Evolutionary conservation across 257 asterid species (phyloP).

Genomic region (Anisodus tanguticus): DNA sequence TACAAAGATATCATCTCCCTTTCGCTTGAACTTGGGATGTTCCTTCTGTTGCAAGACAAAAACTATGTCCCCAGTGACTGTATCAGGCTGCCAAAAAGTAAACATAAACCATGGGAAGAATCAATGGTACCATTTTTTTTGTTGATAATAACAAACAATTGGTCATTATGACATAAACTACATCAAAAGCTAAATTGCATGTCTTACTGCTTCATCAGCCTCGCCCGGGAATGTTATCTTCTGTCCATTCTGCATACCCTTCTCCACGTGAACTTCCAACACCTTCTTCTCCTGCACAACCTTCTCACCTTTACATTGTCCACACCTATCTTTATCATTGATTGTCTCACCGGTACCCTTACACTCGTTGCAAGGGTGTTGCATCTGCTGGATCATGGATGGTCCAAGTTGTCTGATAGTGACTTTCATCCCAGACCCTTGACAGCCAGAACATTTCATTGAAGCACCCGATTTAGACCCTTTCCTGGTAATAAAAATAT

Average conservation of each 20-base stretch:
- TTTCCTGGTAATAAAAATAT: slow-evolving; percentile 22
- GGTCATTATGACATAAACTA: background rate
- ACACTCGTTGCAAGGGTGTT: slow-evolving; percentile 38
- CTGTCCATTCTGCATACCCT: slow-evolving; percentile 39
- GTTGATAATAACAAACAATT: background rate
- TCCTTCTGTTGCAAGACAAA: slow-evolving; percentile 39
- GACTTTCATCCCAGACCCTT: slow-evolving; percentile 38
- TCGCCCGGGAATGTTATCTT: slow-evolving; percentile 40
- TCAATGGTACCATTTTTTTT: background rate
- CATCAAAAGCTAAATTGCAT: background rate
- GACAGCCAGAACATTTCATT: slow-evolving; percentile 38
- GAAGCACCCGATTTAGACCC: slow-evolving; percentile 40
- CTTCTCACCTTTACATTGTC: slow-evolving; percentile 39
- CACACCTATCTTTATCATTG: slow-evolving; percentile 36
- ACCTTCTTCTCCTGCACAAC: slow-evolving; percentile 40
- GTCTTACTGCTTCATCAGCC: slow-evolving; percentile 39
- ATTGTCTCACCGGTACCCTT: slow-evolving; percentile 39
- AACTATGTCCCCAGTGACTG: slow-evolving; percentile 39
- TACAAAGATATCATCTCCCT: slow-evolving; percentile 40
- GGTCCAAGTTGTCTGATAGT: slow-evolving; percentile 37
- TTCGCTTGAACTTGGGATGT: slow-evolving; percentile 40
- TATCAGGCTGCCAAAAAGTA: slow-evolving; percentile 36
- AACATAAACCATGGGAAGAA: background rate
- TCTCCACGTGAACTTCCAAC: slow-evolving; percentile 37
- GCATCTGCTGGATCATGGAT: slow-evolving; percentile 40